Evolutionary conservation across 495 filamentous ascomycete genomes (phyloP), one percentile per base, ranked within the genome.

Genomic region (Podospora australis): DNA sequence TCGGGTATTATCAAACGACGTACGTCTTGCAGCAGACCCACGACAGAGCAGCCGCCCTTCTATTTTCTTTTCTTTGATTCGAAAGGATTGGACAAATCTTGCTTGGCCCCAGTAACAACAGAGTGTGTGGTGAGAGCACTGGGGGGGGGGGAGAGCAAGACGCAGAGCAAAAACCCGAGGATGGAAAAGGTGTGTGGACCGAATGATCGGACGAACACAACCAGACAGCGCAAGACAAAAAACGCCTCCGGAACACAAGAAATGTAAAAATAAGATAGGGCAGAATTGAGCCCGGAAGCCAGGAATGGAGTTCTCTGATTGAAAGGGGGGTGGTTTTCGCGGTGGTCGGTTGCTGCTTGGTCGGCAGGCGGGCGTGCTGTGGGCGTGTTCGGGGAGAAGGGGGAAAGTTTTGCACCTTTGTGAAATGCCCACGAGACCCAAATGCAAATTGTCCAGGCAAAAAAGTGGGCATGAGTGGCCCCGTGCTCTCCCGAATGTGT

Each of bases 371-470:
- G 40, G 46, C 46, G 40, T 43, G 45, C 39, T 43, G 47, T 44
- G 44, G 47, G 45, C 42, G 40, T 43, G 40, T 43, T 14, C 20
- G 20, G 42, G 10, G 36, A 44, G 44, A 39, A 19, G 21, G 28
- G 28, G 26, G 48, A 50, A 50, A 48, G 52, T 35, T 46, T 55
- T 55, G 52, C 43, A 51, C 53, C 50, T n/a, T 56, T 49, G 57
- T 50, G 46, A 62, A 63, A 58, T 57, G 53, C 55, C 52, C 54
- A 50, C 48, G 49, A 46, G 43, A 24, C 50, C 46, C 14, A 42
- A 44, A 46, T 43, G 46, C 45, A 49, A 54, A 49, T 49, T 49
- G 42, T 28, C 52, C 51, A 23, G 48, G 20, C 46, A 43, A 40
- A 53, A 47, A 32, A 46, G 52, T 46, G 47, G 53, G 49, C 32